A percentile compares a stretch with the other conserved stretches of the same genome.
Conservation (phyloP, 164 flowering plant genomes). For the Houttuynia cordata region DNA sequence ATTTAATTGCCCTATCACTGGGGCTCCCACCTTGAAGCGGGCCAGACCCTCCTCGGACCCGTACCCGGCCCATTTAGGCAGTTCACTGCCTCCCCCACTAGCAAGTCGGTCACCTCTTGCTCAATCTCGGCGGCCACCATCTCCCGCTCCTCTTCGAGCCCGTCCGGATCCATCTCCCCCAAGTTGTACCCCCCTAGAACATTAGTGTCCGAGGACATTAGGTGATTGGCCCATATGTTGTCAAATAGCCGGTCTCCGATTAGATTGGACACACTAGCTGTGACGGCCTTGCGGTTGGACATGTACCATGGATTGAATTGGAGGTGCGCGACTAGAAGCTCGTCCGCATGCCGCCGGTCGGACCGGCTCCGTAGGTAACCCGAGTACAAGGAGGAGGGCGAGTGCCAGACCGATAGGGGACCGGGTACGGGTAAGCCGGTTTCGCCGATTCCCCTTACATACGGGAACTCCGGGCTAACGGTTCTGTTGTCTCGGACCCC, state of each 20-base stretch:
- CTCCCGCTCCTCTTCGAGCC: slow-evolving; percentile 14
- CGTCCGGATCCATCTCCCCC: background rate
- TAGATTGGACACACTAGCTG: background rate
- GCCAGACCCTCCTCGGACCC: too few relatives aligned
- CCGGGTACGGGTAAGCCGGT: too few relatives aligned
- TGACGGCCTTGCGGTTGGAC: too few relatives aligned
- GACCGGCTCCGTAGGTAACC: slow-evolving; percentile 11
- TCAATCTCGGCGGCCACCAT: slow-evolving; percentile 15
- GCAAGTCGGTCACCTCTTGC: slow-evolving; percentile 14
- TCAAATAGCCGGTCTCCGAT: slow-evolving; percentile 28
- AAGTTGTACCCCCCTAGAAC: slow-evolving; percentile 43
- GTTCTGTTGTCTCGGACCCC: slow-evolving; percentile 9
- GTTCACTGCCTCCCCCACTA: slow-evolving; percentile 10
- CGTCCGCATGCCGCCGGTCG: slow-evolving; percentile 29
- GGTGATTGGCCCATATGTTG: slow-evolving; percentile 32
- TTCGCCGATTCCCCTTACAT: slow-evolving; percentile 6
- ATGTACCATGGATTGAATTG: slow-evolving; percentile 27
- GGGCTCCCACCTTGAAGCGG: too few relatives aligned
- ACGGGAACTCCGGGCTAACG: slow-evolving; percentile 22
- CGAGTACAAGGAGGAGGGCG: background rate
- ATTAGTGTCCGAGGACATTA: slow-evolving; percentile 55
- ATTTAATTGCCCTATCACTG: too few relatives aligned
- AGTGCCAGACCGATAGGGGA: too few relatives aligned
- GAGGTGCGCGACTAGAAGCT: slow-evolving; percentile 24
- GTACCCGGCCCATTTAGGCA: background rate